phyloP scores from a whole-genome alignment of 2,329 filamentous ascomycete genomes.

The Ascochyta fabae region DNA sequence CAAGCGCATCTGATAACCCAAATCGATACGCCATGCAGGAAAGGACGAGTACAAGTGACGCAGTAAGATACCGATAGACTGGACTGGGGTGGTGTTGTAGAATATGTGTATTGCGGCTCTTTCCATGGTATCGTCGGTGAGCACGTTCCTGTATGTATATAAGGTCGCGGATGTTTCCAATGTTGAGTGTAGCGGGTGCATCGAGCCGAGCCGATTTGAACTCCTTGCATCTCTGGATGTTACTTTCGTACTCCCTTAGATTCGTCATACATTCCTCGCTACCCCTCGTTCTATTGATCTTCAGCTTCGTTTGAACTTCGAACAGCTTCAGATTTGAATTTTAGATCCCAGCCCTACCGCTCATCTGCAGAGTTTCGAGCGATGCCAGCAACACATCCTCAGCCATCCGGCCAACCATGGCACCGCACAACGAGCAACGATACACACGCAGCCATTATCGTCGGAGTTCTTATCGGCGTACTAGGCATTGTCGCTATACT shows the following conservation, averaged over 20 bases:
- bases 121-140: neutral
- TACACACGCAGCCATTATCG: constrained; percentile 12
- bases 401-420: neutral
- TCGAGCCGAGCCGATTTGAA: neutral
- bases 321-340: neutral
- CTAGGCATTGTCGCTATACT: constrained; percentile 6
- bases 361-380: neutral
- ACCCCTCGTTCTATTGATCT: neutral
- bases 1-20: neutral
- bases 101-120: neutral
- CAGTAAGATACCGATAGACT: neutral
- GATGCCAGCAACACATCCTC: constrained; percentile 13
- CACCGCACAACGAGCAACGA: constrained; percentile 2
- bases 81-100: neutral
- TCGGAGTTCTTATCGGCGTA: constrained; percentile 9
- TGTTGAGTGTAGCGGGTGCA: neutral
- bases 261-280: constrained; percentile 8
- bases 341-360: neutral
- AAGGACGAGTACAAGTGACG: neutral
- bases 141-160: neutral
- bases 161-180: neutral
- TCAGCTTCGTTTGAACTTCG: neutral
- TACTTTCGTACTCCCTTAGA: neutral
- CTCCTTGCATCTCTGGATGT: constrained; percentile 5
- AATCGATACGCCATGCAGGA: neutral